Evolutionary conservation across 2,329 filamentous ascomycete species (phyloP), one percentile per base, ranked within the genome.

Genomic region (Fusarium proliferatum): DNA sequence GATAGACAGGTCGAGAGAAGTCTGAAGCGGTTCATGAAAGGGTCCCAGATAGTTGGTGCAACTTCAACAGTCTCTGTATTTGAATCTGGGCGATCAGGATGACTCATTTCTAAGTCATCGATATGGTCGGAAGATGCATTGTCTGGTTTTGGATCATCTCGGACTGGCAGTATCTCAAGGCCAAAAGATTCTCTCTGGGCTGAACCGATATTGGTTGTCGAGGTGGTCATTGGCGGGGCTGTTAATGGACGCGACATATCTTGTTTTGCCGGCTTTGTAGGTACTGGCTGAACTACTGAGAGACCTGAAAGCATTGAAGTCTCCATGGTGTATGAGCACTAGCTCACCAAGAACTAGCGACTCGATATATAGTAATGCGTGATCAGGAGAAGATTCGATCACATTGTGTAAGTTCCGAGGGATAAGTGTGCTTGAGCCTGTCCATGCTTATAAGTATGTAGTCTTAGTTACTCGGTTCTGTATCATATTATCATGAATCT

Each of bases 1-100:
- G 91, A 88, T 48, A 93, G 78, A 72, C 92, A 94, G 19, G 88
- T 86, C 16, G 89, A 87, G 15, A 91, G 79, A 33, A 95, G 84
- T 39, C 93, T 86, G 83, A 88, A 95, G 69, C 89, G 90, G 80
- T 94, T 95, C 88, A 90, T 93, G 16, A 86, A 85, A 16, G 89
- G 88, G 23, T 89, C 85, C 70, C 86, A 90, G 66, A 90, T 87
- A 69, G 86, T 91, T 55, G 89, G 89, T 38, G 89, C 78, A 7
- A 86, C 80, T 49, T 87, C 84, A 2, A 84, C 84, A 12, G 81
- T 84, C 28, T 75, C 72, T 12, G 84, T 82, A 10, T 76, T 76
- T 7, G 74, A 49, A 7, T 75, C 69, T 3, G 88, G 88, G 11
- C 84, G 88, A 10, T 83, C 76, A 6, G 88, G 87, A 19, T 86